Evolutionary conservation across 2,329 filamentous ascomycete genomes (phyloP).

Genomic region (Monosporascus sp.): DNA sequence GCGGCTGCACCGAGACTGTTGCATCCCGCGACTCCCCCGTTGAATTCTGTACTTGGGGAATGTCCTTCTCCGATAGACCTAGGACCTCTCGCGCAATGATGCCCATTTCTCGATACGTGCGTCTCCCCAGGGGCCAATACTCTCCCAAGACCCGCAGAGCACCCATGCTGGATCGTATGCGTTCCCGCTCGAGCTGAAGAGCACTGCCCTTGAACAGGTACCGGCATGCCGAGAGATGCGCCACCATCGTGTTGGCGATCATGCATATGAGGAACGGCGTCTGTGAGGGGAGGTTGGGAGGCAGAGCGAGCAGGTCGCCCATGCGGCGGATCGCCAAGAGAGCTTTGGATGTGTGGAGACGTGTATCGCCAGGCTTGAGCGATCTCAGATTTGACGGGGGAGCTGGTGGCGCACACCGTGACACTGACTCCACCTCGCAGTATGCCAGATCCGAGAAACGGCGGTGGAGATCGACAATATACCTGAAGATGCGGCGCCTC

Average conservation of each 20-base stretch:
- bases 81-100: not conserved
- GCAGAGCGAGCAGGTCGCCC: not conserved
- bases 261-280: not conserved
- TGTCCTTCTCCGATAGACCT: not conserved
- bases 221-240: not conserved
- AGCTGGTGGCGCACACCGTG: not conserved
- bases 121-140: not conserved
- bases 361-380: not conserved
- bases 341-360: not conserved
- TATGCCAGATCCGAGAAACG: not conserved
- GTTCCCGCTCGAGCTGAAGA: not conserved
- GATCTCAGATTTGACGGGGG: not conserved
- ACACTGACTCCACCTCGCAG: not conserved
- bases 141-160: not conserved
- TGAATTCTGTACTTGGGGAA: not conserved
- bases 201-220: not conserved
- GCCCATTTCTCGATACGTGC: not conserved
- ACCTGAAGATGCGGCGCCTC: not conserved
- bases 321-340: not conserved
- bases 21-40: not conserved
- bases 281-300: not conserved
- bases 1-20: no score
- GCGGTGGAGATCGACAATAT: not conserved
- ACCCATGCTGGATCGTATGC: not conserved
- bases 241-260: not conserved